Conservation (phyloP, 345 rosid genomes). For the Aquilaria malaccensis region DNA sequence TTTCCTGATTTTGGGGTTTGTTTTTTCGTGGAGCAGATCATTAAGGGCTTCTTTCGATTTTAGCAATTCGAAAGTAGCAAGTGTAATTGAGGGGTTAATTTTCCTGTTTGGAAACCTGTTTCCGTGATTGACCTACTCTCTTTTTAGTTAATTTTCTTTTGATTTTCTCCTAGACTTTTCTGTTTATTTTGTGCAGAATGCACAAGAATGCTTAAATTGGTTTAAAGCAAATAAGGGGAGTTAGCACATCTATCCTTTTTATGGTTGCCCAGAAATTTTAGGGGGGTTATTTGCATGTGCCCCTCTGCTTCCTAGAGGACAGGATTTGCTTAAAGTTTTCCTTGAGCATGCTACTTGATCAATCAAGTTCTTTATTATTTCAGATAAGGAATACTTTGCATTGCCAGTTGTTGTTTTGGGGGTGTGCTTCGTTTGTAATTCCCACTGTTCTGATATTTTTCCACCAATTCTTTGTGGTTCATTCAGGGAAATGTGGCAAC, state of each 20-base stretch:
- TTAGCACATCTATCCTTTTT: too few species aligned
- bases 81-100: too few species aligned
- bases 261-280: too few species aligned
- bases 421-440: background rate
- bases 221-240: too few species aligned
- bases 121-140: background rate
- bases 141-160: background rate
- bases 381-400: background rate
- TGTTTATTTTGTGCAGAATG: background rate
- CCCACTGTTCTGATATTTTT: background rate
- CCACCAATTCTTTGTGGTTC: slow-evolving; percentile 11
- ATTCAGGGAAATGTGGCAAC: slow-evolving; percentile 43
- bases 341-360: too few species aligned
- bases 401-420: background rate
- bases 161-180: background rate
- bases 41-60: background rate
- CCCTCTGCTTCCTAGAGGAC: too few species aligned
- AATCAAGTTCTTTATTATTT: background rate
- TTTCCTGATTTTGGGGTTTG: too few species aligned
- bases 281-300: too few species aligned
- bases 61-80: too few species aligned
- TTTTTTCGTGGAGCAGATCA: background rate
- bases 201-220: too few species aligned
- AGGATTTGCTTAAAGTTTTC: too few species aligned
- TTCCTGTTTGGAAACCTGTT: background rate